Percentiles rank a stretch among this genome's conserved stretches.
Evolutionary conservation across 2,329 filamentous ascomycete genomes (phyloP).

Genomic region (Colletotrichum tabaci): DNA sequence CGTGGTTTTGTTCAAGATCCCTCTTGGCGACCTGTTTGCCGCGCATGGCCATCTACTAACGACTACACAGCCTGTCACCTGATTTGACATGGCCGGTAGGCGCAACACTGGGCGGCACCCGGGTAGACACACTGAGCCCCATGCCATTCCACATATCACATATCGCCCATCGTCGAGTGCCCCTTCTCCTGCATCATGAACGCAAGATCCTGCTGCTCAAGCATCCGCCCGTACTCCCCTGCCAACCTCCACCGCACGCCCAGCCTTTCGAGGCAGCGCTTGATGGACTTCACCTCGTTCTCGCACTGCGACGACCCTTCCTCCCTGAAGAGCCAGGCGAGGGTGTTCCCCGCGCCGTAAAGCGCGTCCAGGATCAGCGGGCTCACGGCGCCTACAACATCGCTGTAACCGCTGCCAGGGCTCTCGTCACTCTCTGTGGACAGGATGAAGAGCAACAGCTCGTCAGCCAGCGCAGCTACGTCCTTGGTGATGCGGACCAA

Average conservation of each 20-base stretch:
- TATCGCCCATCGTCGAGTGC: not conserved
- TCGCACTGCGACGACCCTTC: constrained; percentile 50
- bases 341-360: constrained; percentile 55
- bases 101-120: not conserved
- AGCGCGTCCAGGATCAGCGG: constrained; percentile 55
- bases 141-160: not conserved
- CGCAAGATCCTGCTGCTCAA: constrained; percentile 54
- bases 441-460: constrained; percentile 44
- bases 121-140: not conserved
- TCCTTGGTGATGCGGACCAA: constrained; percentile 49
- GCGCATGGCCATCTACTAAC: not conserved
- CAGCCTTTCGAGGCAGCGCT: constrained; percentile 49
- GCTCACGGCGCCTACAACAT: constrained; percentile 47
- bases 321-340: constrained; percentile 56
- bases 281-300: constrained; percentile 49
- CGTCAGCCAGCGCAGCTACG: constrained; percentile 49
- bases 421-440: constrained; percentile 30
- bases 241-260: constrained; percentile 54
- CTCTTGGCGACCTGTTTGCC: not conserved
- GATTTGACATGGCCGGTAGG: too few relatives aligned
- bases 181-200: constrained; percentile 38
- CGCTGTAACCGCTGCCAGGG: constrained; percentile 27
- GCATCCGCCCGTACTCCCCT: constrained; percentile 53
- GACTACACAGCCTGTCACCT: not conserved
- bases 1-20: too few relatives aligned